Evolutionary conservation across 2,329 filamentous ascomycete genomes (phyloP).

Genomic region (Parafenestella ontariensis): DNA sequence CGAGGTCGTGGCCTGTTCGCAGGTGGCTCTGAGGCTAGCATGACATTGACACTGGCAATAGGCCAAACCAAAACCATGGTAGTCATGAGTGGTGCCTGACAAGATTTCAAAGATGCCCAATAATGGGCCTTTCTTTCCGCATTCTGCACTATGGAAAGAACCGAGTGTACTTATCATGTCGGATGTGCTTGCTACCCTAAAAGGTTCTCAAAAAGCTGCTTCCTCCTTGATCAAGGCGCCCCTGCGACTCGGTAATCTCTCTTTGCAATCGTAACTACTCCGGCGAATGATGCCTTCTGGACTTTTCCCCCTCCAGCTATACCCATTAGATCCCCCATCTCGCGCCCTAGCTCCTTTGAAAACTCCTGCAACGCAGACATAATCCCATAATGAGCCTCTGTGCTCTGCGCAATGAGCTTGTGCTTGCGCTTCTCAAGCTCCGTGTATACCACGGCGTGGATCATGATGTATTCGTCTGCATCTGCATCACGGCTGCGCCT

Average conservation of each 20-base stretch:
- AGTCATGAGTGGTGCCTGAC: slow-evolving; percentile 16
- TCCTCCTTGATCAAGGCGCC: too few species aligned
- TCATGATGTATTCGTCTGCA: slow-evolving; percentile 1
- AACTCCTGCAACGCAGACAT: slow-evolving; percentile 6
- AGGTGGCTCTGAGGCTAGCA: neutral
- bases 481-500: neutral
- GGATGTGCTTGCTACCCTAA: too few species aligned
- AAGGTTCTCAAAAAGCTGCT: neutral
- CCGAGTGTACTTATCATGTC: too few species aligned
- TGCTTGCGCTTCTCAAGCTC: too few species aligned
- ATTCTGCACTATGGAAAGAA: neutral
- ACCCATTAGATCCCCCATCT: slow-evolving; percentile 1
- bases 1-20: slow-evolving; percentile 2
- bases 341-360: slow-evolving; percentile 3
- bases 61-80: slow-evolving; percentile 10
- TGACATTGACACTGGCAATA: slow-evolving; percentile 12
- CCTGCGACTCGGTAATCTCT: too few species aligned
- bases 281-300: too few species aligned
- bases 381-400: neutral
- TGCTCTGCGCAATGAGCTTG: slow-evolving; percentile 1
- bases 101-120: slow-evolving; percentile 16
- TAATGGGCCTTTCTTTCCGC: slow-evolving; percentile 6
- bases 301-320: neutral
- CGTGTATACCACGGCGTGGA: too few species aligned
- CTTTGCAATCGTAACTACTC: too few species aligned